Evolutionary conservation across 148 eudicot genomes (phyloP).

Genomic region (Cornus suecica): DNA sequence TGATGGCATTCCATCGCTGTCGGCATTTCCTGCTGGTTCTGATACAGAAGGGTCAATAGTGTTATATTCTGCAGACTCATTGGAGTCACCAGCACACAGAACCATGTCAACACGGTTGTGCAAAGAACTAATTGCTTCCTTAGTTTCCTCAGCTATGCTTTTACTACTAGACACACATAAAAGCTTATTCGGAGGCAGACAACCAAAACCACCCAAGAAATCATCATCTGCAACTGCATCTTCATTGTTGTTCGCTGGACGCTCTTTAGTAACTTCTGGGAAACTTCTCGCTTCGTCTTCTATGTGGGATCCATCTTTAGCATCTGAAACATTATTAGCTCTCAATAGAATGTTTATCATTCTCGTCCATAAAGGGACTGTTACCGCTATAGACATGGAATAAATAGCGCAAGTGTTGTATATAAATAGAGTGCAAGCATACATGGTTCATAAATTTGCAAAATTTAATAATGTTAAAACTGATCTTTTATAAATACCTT

Average conservation of each 20-base stretch:
- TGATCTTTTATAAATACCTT: background rate
- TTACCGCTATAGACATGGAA: background rate
- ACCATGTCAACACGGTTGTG: background rate
- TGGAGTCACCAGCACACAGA: background rate
- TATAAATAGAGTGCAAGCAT: too few relatives aligned
- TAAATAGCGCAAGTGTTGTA: too few relatives aligned
- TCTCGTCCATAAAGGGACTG: background rate
- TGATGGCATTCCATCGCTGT: too few relatives aligned
- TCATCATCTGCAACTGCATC: background rate
- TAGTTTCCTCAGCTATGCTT: background rate
- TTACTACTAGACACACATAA: background rate
- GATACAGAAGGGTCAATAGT: too few relatives aligned
- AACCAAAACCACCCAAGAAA: background rate
- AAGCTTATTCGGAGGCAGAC: background rate
- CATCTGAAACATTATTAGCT: background rate
- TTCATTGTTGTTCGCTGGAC: background rate
- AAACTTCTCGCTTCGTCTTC: background rate
- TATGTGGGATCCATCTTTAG: background rate
- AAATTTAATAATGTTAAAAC: too few relatives aligned
- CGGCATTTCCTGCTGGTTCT: too few relatives aligned
- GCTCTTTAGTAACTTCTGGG: background rate
- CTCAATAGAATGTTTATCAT: background rate
- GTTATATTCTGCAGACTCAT: background rate
- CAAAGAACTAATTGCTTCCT: background rate
- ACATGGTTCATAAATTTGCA: too few relatives aligned